Conservation (phyloP, 805 yeast species). For the Blastobotrys chiropterorum region DNA sequence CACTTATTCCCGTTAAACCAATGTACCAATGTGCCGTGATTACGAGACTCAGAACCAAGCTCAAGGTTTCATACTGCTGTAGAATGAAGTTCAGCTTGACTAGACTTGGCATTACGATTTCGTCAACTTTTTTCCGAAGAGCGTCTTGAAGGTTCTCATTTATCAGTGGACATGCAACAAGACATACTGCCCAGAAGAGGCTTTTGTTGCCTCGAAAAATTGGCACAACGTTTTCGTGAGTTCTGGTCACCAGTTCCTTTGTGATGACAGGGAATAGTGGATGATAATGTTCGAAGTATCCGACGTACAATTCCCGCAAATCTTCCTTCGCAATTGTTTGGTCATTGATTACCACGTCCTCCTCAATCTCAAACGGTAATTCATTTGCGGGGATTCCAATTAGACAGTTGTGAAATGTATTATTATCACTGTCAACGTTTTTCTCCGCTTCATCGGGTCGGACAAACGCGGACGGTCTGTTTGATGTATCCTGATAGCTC, state of each 20-base stretch:
- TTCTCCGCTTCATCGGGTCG: neutral
- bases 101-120: neutral
- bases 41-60: constrained; percentile 2
- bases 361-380: constrained; percentile 3
- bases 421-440: neutral
- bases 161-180: constrained; percentile 2
- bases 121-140: constrained; percentile 5
- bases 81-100: neutral
- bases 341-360: constrained; percentile 2
- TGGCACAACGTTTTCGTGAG: neutral
- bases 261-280: constrained; percentile 11
- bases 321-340: neutral
- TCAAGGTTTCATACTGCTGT: neutral
- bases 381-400: neutral
- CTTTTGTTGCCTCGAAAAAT: neutral
- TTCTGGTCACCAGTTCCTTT: neutral
- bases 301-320: neutral
- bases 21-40: constrained; percentile 7
- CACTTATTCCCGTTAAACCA: constrained; percentile 1
- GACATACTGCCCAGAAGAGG: constrained; percentile 11
- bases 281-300: constrained; percentile 11
- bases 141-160: constrained; percentile 1
- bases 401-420: neutral
- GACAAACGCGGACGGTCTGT: too few species aligned
- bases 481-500: too few species aligned